phyloP scores from a whole-genome alignment of 2,329 filamentous ascomycete genomes.

The Metarhizium anisopliae region DNA sequence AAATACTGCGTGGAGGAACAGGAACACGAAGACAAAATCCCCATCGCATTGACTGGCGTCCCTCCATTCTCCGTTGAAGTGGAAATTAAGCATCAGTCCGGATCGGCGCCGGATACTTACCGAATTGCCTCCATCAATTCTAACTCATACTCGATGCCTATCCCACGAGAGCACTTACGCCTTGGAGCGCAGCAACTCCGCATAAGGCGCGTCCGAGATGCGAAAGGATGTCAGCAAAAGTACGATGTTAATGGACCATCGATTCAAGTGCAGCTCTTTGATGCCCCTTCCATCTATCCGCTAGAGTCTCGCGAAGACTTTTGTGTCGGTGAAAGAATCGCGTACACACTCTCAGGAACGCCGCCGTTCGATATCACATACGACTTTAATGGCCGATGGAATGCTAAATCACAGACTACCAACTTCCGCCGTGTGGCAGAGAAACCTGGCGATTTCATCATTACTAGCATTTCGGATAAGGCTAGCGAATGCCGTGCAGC shows the following conservation, averaged over 20 bases:
- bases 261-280: slow-evolving; percentile 86
- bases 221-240: slow-evolving; percentile 74
- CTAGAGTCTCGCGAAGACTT: slow-evolving; percentile 80
- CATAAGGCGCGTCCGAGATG: slow-evolving; percentile 83
- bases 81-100: slow-evolving; percentile 85
- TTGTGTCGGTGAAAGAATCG: slow-evolving; percentile 90
- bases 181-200: slow-evolving; percentile 84
- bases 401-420: slow-evolving; percentile 69
- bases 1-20: slow-evolving; percentile 88
- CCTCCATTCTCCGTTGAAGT: slow-evolving; percentile 87
- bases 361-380: slow-evolving; percentile 92
- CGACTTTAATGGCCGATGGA: slow-evolving; percentile 73
- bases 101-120: slow-evolving; percentile 69
- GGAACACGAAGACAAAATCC: slow-evolving; percentile 75
- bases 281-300: slow-evolving; percentile 83
- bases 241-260: slow-evolving; percentile 62
- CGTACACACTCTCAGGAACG: slow-evolving; percentile 83
- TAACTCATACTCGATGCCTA: slow-evolving; percentile 67
- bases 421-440: slow-evolving; percentile 92
- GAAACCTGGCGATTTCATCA: slow-evolving; percentile 77
- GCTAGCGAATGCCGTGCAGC: slow-evolving; percentile 80
- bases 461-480: slow-evolving; percentile 79
- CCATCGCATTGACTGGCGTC: slow-evolving; percentile 71
- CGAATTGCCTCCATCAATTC: slow-evolving; percentile 70
- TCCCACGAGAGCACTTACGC: slow-evolving; percentile 76